Base-by-base conservation (phyloP, 495 filamentous ascomycete genomes). In the Talaromyces wortmannii region DNA sequence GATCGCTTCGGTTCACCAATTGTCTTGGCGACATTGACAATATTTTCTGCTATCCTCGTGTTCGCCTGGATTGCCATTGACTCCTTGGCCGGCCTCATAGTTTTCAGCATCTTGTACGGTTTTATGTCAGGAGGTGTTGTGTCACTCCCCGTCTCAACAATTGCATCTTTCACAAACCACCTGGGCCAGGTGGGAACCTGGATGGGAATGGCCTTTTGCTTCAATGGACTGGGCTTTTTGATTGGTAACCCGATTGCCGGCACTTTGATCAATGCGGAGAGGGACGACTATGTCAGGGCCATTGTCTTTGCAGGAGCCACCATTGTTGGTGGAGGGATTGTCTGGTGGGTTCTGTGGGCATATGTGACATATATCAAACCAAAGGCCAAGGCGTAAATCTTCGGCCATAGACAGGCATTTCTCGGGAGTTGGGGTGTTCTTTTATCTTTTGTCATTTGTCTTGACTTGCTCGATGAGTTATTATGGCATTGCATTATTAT, bases 231-330 rank as follows among this genome's bases (percentile, higher is more conserved):
- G 5, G 81, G 82, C 6, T 59, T 84, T 43, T 65, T 87, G 7
- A 72, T 84, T 55, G 84, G 85, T 0, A 83, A 76, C 6, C 84
- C 85, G 0, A 81, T 87, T 45, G 79, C 78, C 0, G 83, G 83
- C 7, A 75, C 78, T 0, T 75, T 85, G 36, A 52, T 76, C n/a
- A 50, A 50, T 50, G 23, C 31, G 32, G 57, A 59, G 6, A 58
- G 53, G 47, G 36, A 40, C 5, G 36, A 40, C 36, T 40, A 40
- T 40, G 13, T 40, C 36, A 2, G 36, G 5, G 36, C 8, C 36
- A 40, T 40, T 40, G 36, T 40, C 13, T 40, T 40, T 40, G 36
- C 36, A 13, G 36, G 8, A 8, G 13, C 8, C 5, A 10, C 8
- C 36, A 13, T 40, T 40, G 36, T 40, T 8, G 36, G 8, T 10